A percentile compares a stretch with the other conserved stretches of the same genome.
phyloP scores from a whole-genome alignment of 1,284 basidiomycete species.

The Ustilago trichophora region DNA sequence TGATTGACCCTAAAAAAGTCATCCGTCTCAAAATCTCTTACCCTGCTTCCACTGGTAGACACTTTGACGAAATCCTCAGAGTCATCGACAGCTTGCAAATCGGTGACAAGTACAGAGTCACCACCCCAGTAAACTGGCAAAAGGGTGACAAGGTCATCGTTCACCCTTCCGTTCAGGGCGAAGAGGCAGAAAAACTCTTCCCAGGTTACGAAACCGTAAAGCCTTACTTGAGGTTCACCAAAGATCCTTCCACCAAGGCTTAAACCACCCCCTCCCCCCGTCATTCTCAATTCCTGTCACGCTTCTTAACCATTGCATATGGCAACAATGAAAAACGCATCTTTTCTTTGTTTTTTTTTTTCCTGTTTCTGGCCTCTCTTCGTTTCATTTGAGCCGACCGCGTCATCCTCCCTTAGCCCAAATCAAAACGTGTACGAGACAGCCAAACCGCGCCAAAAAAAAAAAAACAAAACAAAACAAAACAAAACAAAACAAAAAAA shows the following conservation, averaged over 20 bases:
- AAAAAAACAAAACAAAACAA: too few species aligned
- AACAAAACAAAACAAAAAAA: too few species aligned
- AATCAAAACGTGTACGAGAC: too few species aligned
- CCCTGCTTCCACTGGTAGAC: conserved; percentile 70
- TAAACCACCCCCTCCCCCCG: too few species aligned
- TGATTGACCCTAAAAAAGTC: conserved; percentile 65
- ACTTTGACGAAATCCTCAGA: conserved; percentile 83
- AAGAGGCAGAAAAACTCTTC: conserved; percentile 89
- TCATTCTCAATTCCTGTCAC: too few species aligned
- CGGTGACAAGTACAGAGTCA: conserved; percentile 74
- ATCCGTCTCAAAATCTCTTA: conserved; percentile 84
- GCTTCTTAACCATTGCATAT: too few species aligned
- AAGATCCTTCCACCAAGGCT: conserved; percentile 55
- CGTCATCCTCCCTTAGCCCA: too few species aligned
- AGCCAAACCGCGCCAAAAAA: too few species aligned
- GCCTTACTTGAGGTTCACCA: conserved; percentile 71
- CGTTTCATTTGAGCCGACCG: too few species aligned
- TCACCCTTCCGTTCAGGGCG: conserved; percentile 84
- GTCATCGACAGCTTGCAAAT: conserved; percentile 88
- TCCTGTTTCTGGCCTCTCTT: too few species aligned
- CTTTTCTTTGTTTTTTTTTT: too few species aligned
- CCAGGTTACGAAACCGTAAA: conserved; percentile 71
- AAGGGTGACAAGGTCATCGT: conserved; percentile 93
- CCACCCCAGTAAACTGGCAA: conserved; percentile 89
- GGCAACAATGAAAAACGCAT: too few species aligned